Base-by-base conservation (phyloP, 2,329 filamentous ascomycete species). In the Boeremia exigua region DNA sequence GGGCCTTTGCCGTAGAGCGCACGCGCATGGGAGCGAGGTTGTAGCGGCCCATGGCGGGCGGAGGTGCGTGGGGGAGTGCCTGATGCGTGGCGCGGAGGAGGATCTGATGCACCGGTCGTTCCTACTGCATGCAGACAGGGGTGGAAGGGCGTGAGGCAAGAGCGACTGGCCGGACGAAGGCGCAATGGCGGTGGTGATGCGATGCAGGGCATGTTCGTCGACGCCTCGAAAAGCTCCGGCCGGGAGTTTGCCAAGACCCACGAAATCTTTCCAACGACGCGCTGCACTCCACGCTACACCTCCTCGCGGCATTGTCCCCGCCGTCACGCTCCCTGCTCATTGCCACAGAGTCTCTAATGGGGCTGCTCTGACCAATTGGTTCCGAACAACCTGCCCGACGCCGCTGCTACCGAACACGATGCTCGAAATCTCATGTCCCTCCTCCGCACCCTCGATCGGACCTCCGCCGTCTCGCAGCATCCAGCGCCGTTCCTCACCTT, bases 391-490 rank as follows among this genome's bases (percentile, higher is more conserved):
- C 51, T 42, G 46, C 48, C 56, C 55, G 48, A 52, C 37, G 42
- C 53, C 37, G 48, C 59, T 52, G 54, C 59, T 59, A 53, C 66
- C 72, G 76, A 50, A 77, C 83, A 86, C 79, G 66, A 88, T 88
- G 86, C 81, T 77, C 79, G 78, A 74, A 78, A 71, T 82, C 83
- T 83, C 84, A 88, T 88, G 86, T 85, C 83, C 83, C 78, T 81
- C 78, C 74, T 82, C 78, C 80, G 80, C 77, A 78, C 78, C 77
- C 79, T 81, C 75, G 78, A 81, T 73, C 79, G 80, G 80, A 77
- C 77, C 76, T 77, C 78, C 73, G 71, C 78, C 71, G 73, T 77
- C 75, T 77, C 79, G 78, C 76, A 70, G 69, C 56, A 62, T 50
- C 37, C 60, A 37, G 63, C 63, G 30, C 68, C 73, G 1, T 46